These are phyloP conservation scores for Omphalea diandra DNA, from an alignment of 441 rosid species.

Conservation along the genomic window DNA sequence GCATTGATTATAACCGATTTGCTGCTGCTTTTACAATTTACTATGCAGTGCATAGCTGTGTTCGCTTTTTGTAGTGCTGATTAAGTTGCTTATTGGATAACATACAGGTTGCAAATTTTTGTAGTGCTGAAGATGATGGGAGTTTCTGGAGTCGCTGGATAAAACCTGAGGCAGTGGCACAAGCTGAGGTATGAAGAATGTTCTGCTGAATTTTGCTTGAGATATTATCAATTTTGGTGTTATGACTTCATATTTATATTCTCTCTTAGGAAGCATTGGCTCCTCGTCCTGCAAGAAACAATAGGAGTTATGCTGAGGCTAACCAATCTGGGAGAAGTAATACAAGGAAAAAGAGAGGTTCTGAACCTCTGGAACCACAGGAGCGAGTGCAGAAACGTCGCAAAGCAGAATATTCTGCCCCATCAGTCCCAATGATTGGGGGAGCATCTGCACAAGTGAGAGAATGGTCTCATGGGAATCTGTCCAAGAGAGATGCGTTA, in stretches of 20 bases:
- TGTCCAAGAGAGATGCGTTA: constrained; percentile 92
- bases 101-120: constrained; percentile 86
- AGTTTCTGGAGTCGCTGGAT: constrained; percentile 99
- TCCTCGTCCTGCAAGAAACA: constrained; percentile 96
- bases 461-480: constrained; percentile 96
- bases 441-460: constrained; percentile 96
- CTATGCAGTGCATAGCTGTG: neutral
- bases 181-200: constrained; percentile 73
- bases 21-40: constrained; percentile 9
- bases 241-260: constrained; percentile 10
- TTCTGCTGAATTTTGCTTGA: constrained; percentile 23
- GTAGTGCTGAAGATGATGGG: constrained; percentile 93
- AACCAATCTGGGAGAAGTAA: constrained; percentile 60
- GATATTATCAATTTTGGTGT: neutral
- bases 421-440: constrained; percentile 69
- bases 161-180: constrained; percentile 87
- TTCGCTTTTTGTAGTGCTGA: constrained; percentile 1
- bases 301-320: constrained; percentile 89
- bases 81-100: constrained; percentile 21
- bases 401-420: constrained; percentile 66
- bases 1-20: constrained; percentile 12
- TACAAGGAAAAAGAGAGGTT: constrained; percentile 86
- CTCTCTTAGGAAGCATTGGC: constrained; percentile 73
- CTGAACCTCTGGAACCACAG: constrained; percentile 61
- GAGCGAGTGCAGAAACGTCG: constrained; percentile 81